Evolutionary conservation across 495 filamentous ascomycete genomes (phyloP).

Genomic region (Penicillium paxilli): DNA sequence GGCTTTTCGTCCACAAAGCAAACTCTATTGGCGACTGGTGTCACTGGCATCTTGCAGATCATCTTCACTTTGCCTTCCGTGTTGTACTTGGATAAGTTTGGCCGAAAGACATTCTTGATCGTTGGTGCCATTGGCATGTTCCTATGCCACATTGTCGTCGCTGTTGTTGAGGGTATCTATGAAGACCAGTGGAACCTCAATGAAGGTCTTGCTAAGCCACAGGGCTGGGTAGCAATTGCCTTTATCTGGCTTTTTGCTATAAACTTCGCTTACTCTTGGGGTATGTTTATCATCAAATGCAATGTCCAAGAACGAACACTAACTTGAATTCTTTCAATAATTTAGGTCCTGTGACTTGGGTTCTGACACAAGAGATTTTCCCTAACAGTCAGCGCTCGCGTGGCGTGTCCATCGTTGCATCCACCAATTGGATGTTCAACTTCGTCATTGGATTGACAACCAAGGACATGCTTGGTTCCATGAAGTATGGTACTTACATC

Average conservation of each 20-base stretch:
- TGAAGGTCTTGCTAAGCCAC: constrained; percentile 7
- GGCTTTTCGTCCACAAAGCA: constrained; percentile 23
- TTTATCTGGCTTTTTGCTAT: constrained; percentile 45
- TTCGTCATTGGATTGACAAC: constrained; percentile 45
- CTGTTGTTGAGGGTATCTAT: constrained; percentile 38
- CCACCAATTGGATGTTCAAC: constrained; percentile 48
- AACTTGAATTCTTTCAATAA: neutral
- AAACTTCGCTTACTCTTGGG: constrained; percentile 46
- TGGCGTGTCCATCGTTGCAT: constrained; percentile 39
- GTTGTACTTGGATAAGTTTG: constrained; percentile 70
- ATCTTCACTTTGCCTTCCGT: constrained; percentile 65
- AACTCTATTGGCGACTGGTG: constrained; percentile 63
- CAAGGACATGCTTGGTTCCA: constrained; percentile 36
- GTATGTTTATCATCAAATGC: constrained; percentile 7
- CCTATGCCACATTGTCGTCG: constrained; percentile 44
- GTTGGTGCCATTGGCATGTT: constrained; percentile 73
- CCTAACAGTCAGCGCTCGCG: constrained; percentile 38
- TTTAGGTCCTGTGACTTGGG: constrained; percentile 36
- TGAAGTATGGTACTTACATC: constrained; percentile 45
- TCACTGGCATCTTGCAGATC: constrained; percentile 73
- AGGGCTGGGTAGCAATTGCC: constrained; percentile 43
- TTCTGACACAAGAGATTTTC: constrained; percentile 44
- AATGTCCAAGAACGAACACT: neutral
- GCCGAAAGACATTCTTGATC: constrained; percentile 68
- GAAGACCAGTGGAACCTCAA: constrained; percentile 30